Percentiles rank a stretch among this genome's conserved stretches.
Evolutionary conservation across 305 asterid genomes (phyloP).

Genomic region (Solanum hybrid): DNA sequence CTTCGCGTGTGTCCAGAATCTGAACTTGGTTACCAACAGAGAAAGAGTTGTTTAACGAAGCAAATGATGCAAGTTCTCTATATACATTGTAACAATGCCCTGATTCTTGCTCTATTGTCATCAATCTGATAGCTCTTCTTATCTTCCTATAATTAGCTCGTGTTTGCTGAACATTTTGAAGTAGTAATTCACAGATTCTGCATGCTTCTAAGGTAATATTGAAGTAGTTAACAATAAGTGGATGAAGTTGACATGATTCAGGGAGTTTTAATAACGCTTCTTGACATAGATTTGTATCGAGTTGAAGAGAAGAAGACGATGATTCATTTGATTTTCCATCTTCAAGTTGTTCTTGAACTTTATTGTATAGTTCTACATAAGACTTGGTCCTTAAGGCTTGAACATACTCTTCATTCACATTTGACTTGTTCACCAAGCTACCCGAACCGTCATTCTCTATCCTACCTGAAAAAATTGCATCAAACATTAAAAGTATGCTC

Average conservation of each 20-base stretch:
- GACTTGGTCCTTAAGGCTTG: conserved; percentile 69
- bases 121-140: conserved; percentile 11
- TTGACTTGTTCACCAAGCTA: conserved; percentile 20
- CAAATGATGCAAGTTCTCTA: conserved; percentile 29
- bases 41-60: conserved; percentile 39
- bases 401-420: conserved; percentile 48
- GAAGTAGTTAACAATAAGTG: conserved; percentile 34
- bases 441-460: conserved; percentile 10
- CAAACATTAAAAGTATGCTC: neutral
- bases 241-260: conserved; percentile 21
- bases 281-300: conserved; percentile 8
- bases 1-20: conserved; percentile 36
- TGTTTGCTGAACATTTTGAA: conserved; percentile 30
- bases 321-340: conserved; percentile 15
- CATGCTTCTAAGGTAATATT: conserved; percentile 45
- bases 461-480: conserved; percentile 19
- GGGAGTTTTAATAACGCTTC: conserved; percentile 25
- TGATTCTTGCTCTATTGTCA: conserved; percentile 13
- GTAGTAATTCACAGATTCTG: conserved; percentile 42
- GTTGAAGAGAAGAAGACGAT: conserved; percentile 13
- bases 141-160: conserved; percentile 20
- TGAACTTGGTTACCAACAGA: conserved; percentile 20
- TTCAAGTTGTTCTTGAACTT: conserved; percentile 32
- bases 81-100: conserved; percentile 6
- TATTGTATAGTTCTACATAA: conserved; percentile 40